Percentiles rank a stretch among this genome's conserved stretches.
Evolutionary conservation across 257 asterid genomes (phyloP).

Genomic region (Lantana camara): DNA sequence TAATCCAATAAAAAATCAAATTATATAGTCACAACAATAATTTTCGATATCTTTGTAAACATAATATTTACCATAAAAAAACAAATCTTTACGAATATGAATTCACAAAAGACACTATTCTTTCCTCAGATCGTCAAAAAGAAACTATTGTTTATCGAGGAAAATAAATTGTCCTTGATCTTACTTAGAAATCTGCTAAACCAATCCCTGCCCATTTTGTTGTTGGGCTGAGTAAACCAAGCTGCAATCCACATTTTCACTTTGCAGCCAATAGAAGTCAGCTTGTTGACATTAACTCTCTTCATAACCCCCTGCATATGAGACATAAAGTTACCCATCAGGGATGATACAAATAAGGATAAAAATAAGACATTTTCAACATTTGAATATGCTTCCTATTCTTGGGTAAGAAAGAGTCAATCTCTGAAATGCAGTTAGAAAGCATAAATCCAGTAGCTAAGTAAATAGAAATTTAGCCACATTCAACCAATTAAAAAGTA

Average conservation of each 20-base stretch:
- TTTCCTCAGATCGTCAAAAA: too few species aligned
- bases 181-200: too few species aligned
- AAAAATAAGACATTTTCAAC: neutral
- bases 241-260: slow-evolving; percentile 94
- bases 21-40: too few species aligned
- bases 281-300: slow-evolving; percentile 80
- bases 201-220: slow-evolving; percentile 89
- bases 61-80: too few species aligned
- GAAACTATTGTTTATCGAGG: too few species aligned
- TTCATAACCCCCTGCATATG: slow-evolving; percentile 83
- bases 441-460: neutral
- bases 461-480: neutral
- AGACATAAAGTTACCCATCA: slow-evolving; percentile 9
- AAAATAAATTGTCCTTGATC: too few species aligned
- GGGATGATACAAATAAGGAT: slow-evolving; percentile 1
- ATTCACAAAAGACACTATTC: too few species aligned
- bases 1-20: too few species aligned
- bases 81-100: too few species aligned
- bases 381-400: neutral
- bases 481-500: neutral
- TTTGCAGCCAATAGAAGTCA: slow-evolving; percentile 83
- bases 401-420: too few species aligned
- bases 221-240: slow-evolving; percentile 92
- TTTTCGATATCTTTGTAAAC: too few species aligned
- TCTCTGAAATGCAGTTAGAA: neutral